These are phyloP conservation scores for Fusarium oligoseptatum DNA, from an alignment of 2,329 filamentous ascomycete species.

Conservation along the genomic window DNA sequence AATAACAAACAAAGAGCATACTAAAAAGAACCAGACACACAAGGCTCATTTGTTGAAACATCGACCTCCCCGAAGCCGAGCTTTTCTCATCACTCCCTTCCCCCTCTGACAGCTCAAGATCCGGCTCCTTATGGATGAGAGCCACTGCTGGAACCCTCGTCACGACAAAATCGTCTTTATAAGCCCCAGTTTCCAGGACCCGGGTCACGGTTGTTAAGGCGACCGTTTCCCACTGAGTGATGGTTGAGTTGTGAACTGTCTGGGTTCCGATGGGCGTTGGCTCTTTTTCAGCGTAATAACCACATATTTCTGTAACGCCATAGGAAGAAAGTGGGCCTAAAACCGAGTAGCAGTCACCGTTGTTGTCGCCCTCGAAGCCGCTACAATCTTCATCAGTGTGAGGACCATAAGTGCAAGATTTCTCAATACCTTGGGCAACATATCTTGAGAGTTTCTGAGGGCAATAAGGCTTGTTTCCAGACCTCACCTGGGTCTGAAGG, in stretches of 20 bases:
- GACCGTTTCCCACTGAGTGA: neutral
- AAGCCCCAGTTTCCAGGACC: neutral
- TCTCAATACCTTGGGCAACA: constrained; percentile 41
- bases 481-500: constrained; percentile 8
- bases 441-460: constrained; percentile 36
- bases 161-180: neutral
- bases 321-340: constrained; percentile 13
- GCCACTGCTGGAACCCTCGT: constrained; percentile 16
- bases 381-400: constrained; percentile 10
- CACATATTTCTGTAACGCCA: constrained; percentile 12
- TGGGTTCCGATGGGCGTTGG: neutral
- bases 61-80: neutral
- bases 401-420: too few species aligned
- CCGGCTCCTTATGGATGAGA: constrained; percentile 9
- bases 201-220: neutral
- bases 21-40: neutral
- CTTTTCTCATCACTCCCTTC: neutral
- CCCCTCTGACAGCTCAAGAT: neutral
- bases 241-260: neutral
- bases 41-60: neutral
- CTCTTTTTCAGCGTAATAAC: neutral
- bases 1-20: neutral
- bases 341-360: constrained; percentile 29
- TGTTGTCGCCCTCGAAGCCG: constrained; percentile 16
- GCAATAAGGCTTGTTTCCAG: constrained; percentile 13